Evolutionary conservation across 345 rosid genomes (phyloP), one percentile per base, ranked within the genome.

Genomic region (Cochlearia excelsa): DNA sequence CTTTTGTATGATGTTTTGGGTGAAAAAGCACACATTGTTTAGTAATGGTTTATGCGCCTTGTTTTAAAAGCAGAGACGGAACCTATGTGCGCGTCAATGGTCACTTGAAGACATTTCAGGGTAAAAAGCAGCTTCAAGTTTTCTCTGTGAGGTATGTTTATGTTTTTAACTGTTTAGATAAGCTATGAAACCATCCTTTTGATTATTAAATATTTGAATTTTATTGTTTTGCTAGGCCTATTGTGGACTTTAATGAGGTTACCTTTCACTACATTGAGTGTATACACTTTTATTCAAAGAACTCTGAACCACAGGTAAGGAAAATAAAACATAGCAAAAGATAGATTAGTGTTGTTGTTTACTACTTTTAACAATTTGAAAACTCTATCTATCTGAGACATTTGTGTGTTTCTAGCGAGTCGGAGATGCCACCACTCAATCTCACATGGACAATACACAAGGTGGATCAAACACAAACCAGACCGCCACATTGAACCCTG

Each of bases 221-320:
- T 3, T 54, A 33, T 33, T 33, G 35, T 45, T 61, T 43, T 75
- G 53, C 84, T n/a, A 92, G 98, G 79, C 95, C 91, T 0, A 77
- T 92, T 37, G 59, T 55, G 42, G 84, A 83, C 71, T 88, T 79
- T 30, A 88, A 92, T 61, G 98, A 92, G 79, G 75, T 92, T 46
- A 82, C 95, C 29, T 88, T 79, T 73, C 98, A 92, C 80, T 86
- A 79, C 43, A 76, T 92, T 40, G 95, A 92, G 63, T 88, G 96
- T 80, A 81, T 92, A 49, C 78, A 88, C 56, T 79, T 78, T 47
- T 76, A 79, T 59, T 52, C 83, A 39, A 82, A 69, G 74, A 83
- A 76, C 70, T 77, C 87, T 58, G 86, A 75, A 46, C 52, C 74
- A 28, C 83, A 80, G 94, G 94, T 88, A 77, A 39, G n/a, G 33